Evolutionary conservation across 805 yeast species (phyloP), one percentile per base, ranked within the genome.

Genomic region (Kodamaea kakaduensis): DNA sequence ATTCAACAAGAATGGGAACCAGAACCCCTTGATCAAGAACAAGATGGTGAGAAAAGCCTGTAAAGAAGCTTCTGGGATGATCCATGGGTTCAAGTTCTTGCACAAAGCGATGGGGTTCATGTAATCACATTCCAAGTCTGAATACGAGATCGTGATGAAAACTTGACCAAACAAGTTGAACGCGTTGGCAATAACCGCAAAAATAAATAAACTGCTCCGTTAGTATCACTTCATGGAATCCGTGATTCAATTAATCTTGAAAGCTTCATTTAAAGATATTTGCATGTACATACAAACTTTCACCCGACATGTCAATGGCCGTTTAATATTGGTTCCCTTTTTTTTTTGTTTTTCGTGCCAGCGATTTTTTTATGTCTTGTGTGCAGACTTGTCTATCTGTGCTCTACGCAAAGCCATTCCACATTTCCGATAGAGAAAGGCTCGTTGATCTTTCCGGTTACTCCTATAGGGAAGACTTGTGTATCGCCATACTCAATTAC

Each of bases 61-160:
- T 40, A 85, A 64, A 3, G 72, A 80, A 17, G 95, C 96, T 64
- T 93, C 97, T 32, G 97, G 97, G 25, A 84, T 69, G 50, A 90
- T 80, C 66, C 85, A 80, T 50, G 83, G 80, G 72, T 93, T 93
- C 58, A 93, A 77, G 54, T 85, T 82, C 67, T 86, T 86, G 68
- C 98, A 93, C 51, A 93, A 73, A 65, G 90, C 97, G 58, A 90
- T 87, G 38, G 97, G 97, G 62, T 90, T 93, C 67, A 90, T 89
- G 71, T 90, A 93, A 63, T 93, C 98, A 55, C 89, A 81, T 64
- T 86, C 97, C 61, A 89, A 73, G 64, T 89, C 97, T 46, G 95
- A 84, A 70, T 84, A 90, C 82, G 88, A 80, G 64, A 89, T 88
- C 32, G 96, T 87, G 75, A 89, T 89, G 62, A 84, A 93, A 38